Evolutionary conservation across 2,329 filamentous ascomycete species (phyloP), one percentile per base, ranked within the genome.

Genomic region (Dothideomycetes sp.): DNA sequence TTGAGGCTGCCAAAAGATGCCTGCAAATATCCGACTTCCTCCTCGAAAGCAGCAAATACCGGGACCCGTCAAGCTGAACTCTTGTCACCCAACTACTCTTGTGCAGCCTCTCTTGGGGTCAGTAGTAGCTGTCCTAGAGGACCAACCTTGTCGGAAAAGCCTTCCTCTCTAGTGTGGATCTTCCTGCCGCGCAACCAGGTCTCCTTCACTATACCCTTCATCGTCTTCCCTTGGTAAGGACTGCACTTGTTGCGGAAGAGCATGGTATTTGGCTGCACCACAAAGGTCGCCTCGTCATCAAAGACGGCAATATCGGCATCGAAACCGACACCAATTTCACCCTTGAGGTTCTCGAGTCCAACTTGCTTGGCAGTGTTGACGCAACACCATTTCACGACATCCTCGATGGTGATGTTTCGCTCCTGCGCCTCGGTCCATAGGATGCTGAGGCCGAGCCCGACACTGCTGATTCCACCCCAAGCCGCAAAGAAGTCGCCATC

Each of bases 401-500:
- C 84, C 43, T 83, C 69, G 16, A 95, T 66, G 30, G 68, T 69
- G 22, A 70, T 62, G 32, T 74, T 65, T 31, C 83, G 72, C 46
- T 75, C 71, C 55, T 72, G 68, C 22, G 83, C 73, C 33, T 86
- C 79, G 0, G 85, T 88, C 77, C 88, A 81, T 4, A 98, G 72
- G 48, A 98, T 94, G 4, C 86, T 85, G 3, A 98, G 72, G 1
- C 91, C 91, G 1, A 98, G 75, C 0, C 91, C 91, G 14, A 98
- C 89, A 4, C 84, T 91, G 3, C 84, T 89, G 54, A 98, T 94
- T 11, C 91, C 91, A 39, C 91, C 91, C 91, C 91, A 98, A 1
- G 88, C 88, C 3, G 82, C 78, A 64, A 96, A 91, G 71, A 98
- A 96, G 64, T 96, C 85, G 29, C 91, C 91, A 16, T 66, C 62